Evolutionary conservation across 2,329 filamentous ascomycete genomes (phyloP).

Genomic region (Pseudocercospora pini-densiflorae): DNA sequence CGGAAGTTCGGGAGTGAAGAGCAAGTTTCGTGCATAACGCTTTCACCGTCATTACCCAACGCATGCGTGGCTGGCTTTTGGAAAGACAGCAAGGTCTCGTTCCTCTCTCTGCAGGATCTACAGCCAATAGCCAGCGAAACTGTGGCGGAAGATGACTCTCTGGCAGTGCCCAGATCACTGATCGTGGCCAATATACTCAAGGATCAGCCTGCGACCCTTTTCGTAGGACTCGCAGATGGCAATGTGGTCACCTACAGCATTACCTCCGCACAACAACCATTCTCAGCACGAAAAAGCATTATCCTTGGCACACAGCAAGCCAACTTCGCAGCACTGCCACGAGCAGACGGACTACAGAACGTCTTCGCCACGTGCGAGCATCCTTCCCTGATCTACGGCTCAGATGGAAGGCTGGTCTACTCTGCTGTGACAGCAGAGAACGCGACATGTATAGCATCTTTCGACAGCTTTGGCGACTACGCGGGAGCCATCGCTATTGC

Average conservation of each 20-base stretch:
- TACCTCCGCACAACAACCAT: conserved; percentile 61
- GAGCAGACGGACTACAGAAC: conserved; percentile 69
- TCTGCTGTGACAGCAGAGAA: conserved; percentile 92
- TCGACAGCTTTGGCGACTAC: conserved; percentile 75
- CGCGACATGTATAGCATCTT: conserved; percentile 78
- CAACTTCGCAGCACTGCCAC: conserved; percentile 76
- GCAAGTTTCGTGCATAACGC: conserved; percentile 84
- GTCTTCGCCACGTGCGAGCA: conserved; percentile 95
- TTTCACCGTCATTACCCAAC: conserved; percentile 65
- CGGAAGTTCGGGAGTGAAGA: conserved; percentile 68
- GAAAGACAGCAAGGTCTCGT: conserved; percentile 76
- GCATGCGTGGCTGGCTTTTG: conserved; percentile 87
- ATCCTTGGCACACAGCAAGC: conserved; percentile 86
- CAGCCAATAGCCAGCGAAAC: conserved; percentile 67
- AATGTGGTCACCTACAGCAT: conserved; percentile 84
- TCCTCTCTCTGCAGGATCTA: conserved; percentile 72
- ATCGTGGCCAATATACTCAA: conserved; percentile 76
- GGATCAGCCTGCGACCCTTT: conserved; percentile 72
- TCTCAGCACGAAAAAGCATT: conserved; percentile 78
- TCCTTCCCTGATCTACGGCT: conserved; percentile 88
- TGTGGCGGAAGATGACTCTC: conserved; percentile 61
- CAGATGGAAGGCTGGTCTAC: conserved; percentile 85
- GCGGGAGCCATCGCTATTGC: conserved; percentile 81
- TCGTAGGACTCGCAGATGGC: conserved; percentile 91
- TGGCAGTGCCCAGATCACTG: conserved; percentile 82